These are phyloP conservation scores for Candida dendrica DNA, from an alignment of 805 yeast genomes.

Conservation along the genomic window DNA sequence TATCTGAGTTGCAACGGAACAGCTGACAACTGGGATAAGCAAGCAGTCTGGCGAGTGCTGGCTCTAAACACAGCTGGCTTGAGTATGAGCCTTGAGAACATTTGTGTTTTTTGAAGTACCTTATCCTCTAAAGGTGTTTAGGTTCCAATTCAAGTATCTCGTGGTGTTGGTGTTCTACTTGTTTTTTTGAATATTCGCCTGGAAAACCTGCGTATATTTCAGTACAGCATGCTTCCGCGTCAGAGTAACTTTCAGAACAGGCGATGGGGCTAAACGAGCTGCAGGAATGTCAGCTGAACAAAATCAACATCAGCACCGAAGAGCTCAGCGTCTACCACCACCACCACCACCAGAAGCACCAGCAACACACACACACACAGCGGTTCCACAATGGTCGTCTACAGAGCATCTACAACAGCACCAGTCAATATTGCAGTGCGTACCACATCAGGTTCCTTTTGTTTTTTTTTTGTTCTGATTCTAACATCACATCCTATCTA, in stretches of 20 bases:
- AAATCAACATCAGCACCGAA: neutral
- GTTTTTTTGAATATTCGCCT: too few relatives aligned
- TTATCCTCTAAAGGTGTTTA: too few relatives aligned
- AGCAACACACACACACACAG: neutral
- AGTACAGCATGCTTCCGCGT: too few relatives aligned
- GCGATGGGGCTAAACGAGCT: neutral
- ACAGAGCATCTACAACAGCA: conserved; percentile 81
- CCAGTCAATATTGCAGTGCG: conserved; percentile 94
- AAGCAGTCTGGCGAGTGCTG: too few relatives aligned
- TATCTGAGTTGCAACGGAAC: too few relatives aligned
- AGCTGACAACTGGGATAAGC: too few relatives aligned
- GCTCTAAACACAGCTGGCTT: too few relatives aligned
- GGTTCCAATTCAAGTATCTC: too few relatives aligned
- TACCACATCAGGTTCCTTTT: conserved; percentile 7
- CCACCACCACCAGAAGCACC: neutral
- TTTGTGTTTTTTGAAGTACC: too few relatives aligned
- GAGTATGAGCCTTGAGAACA: too few relatives aligned
- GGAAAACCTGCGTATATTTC: too few relatives aligned
- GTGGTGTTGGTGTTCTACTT: too few relatives aligned
- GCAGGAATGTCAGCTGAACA: neutral
- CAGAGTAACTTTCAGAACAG: neutral
- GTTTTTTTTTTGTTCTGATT: neutral
- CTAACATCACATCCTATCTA: conserved; percentile 18
- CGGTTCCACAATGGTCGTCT: conserved; percentile 36
- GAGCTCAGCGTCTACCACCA: neutral